phyloP scores from a whole-genome alignment of 129 eudicot genomes.

The Lactuca saligna region DNA sequence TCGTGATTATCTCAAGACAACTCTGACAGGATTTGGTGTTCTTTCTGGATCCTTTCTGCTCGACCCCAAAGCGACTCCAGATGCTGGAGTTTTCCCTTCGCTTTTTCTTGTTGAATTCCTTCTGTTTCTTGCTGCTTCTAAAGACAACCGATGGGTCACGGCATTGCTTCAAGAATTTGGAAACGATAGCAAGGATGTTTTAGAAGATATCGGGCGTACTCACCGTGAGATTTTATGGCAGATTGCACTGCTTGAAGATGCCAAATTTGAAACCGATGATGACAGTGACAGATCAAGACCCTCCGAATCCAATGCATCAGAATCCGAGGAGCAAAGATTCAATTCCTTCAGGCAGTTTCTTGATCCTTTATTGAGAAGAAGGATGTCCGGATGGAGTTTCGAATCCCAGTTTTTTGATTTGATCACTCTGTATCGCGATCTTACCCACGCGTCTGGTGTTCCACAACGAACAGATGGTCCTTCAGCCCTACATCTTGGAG shows the following conservation, averaged over 20 bases:
- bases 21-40: conserved; percentile 47
- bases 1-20: conserved; percentile 67
- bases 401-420: conserved; percentile 94
- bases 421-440: conserved; percentile 71
- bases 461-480: conserved; percentile 30
- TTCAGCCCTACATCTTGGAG: conserved; percentile 35
- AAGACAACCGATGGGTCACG: conserved; percentile 83
- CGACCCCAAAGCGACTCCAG: conserved; percentile 64
- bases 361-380: conserved; percentile 78
- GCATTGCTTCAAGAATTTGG: conserved; percentile 93
- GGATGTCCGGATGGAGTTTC: conserved; percentile 91
- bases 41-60: conserved; percentile 76
- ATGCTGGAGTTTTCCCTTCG: conserved; percentile 67
- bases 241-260: conserved; percentile 81
- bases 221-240: conserved; percentile 95
- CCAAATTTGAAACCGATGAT: conserved; percentile 56
- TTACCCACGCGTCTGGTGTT: conserved; percentile 67
- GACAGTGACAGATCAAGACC: conserved; percentile 34
- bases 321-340: conserved; percentile 73
- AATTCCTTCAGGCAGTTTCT: conserved; percentile 87
- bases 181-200: conserved; percentile 74
- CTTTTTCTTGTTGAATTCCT: conserved; percentile 89
- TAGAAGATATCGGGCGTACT: conserved; percentile 79
- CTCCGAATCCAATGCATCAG: conserved; percentile 44
- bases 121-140: conserved; percentile 90